Base-by-base conservation (phyloP, 345 rosid genomes). In the Sonneratia alba region DNA sequence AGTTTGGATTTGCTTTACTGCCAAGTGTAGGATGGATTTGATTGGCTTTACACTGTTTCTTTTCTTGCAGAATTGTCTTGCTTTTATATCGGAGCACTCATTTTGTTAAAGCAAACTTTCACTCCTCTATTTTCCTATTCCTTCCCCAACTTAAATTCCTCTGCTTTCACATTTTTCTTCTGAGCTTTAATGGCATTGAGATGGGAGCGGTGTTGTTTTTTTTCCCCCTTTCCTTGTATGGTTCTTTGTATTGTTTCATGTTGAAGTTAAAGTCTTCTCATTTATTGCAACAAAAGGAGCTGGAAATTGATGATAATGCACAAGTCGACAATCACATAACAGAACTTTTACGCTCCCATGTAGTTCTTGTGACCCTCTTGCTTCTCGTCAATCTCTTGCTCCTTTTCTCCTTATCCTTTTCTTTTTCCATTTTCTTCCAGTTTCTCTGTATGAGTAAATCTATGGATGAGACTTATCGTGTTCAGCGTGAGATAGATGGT, bases 241-340 rank as follows among this genome's bases (percentile, higher is more conserved):
- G 64, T 67, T 22, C 40, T 4, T 24, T 38, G 49, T 71, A 53
- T n/a, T 65, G 68, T 24, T 27, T 18, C 47, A 42, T 56, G 66
- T 57, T 74, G 34, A 55, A 43, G 71, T 67, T 66, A 34, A 67
- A 42, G 56, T 40, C 57, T 70, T 56, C 32, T 70, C 48, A 36
- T 57, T 62, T 36, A 24, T 51, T 43, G 45, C 19, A 36, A 36
- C n/a, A 56, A 70, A 70, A 55, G 51, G 36, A 37, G 45, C 21
- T 56, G 27, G 9, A 19, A 24, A 56, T 16, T 70, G 21, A 32
- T 56, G 47, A 24, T 56, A 16, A 38, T 18, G 73, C 75, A 65
- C 77, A 77, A 62, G 83, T 82, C 22, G 79, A 77, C 49, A 79
- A 59, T 49, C 78, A 74, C 32, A 40, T 53, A 12, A 72, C 56